These are phyloP conservation scores for Nemania serpens DNA, from an alignment of 2,329 filamentous ascomycete genomes.

Conservation along the genomic window DNA sequence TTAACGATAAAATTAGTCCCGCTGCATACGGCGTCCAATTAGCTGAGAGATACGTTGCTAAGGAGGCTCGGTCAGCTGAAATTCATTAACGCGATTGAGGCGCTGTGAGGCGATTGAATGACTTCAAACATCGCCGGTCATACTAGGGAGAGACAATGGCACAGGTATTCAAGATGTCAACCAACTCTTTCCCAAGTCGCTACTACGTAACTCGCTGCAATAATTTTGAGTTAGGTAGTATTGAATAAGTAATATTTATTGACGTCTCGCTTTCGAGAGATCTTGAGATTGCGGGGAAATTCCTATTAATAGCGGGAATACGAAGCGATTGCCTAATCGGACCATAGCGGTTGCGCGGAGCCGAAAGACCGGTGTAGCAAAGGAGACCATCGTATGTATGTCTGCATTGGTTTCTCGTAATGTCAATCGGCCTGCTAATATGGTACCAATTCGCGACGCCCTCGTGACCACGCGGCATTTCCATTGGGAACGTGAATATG, in stretches of 20 bases:
- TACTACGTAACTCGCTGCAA: too few species aligned
- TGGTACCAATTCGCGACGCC: slow-evolving; percentile 1
- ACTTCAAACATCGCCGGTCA: not conserved
- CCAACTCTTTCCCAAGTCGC: too few species aligned
- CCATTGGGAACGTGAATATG: not conserved
- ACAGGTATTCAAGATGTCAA: not conserved
- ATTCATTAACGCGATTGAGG: not conserved
- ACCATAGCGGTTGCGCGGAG: slow-evolving; percentile 1
- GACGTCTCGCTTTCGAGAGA: not conserved
- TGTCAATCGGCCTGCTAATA: not conserved
- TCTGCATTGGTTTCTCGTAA: slow-evolving; percentile 4
- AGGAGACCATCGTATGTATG: slow-evolving; percentile 6
- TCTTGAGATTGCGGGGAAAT: not conserved
- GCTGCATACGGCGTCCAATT: not conserved
- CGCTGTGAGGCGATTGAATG: not conserved
- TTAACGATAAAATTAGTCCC: slow-evolving; percentile 15
- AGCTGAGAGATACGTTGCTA: not conserved
- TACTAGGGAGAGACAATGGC: not conserved
- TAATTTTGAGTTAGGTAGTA: too few species aligned
- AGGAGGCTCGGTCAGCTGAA: not conserved
- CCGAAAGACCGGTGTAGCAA: slow-evolving; percentile 5
- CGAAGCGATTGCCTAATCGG: slow-evolving; percentile 4
- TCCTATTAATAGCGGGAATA: not conserved
- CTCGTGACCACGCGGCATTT: not conserved
- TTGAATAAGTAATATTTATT: too few species aligned